Evolutionary conservation across 345 rosid genomes (phyloP), one percentile per base, ranked within the genome.

Genomic region (Acer saccharum): DNA sequence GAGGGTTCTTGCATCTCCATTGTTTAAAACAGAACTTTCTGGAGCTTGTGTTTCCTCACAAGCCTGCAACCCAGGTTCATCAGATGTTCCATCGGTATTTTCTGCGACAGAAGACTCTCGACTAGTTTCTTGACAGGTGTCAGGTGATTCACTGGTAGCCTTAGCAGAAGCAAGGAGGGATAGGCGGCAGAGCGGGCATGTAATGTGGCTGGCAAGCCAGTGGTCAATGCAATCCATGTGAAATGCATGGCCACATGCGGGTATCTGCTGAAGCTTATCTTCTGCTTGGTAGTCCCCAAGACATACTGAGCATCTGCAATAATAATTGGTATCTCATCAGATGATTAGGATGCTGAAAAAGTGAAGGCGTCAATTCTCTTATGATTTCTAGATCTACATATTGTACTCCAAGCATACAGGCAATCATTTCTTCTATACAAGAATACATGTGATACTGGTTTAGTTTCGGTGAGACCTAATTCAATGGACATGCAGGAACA

Each of bases 201-300:
- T 94, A n/a, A 85, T 85, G 72, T 92, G 96, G 70, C 85, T 90
- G 39, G 88, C 77, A 50, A 94, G 97, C 98, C 98, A 94, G 78
- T 85, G 88, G 71, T 94, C 98, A 48, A 94, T 94, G 83, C 97
- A 94, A 65, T 91, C 95, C 97, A 90, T 89, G 83, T 94, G 98
- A 84, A 92, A 94, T 35, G 97, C 84, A 81, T 92, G 97, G 32
- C 94, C 89, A 81, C 98, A 94, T 13, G 89, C 88, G 0, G 97
- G 97, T 23, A 94, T 86, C 72, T 86, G 94, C 78, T 94, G 98
- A 81, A 94, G 97, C 77, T 84, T 90, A 54, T 93, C 98, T 71
- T 91, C 96, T 7, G 93, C 84, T 83, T 85, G 89, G 82, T 93
- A 94, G 76, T 93, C 98, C 27, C 85, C 94, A 44, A 92, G 91